Conservation (phyloP, 441 rosid genomes). For the Viola pubescens region DNA sequence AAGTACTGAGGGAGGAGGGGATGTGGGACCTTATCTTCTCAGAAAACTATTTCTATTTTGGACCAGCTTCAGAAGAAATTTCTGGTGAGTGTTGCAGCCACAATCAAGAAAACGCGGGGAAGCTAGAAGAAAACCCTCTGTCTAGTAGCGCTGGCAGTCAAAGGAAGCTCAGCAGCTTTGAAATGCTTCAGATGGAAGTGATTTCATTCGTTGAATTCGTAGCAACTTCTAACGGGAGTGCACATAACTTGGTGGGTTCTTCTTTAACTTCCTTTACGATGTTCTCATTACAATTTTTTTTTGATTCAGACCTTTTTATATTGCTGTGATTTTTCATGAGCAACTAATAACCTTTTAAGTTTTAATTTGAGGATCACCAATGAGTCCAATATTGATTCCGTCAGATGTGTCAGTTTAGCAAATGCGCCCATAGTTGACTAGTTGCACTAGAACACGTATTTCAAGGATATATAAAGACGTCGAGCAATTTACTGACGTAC, state of each 20-base stretch:
- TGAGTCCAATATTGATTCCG: too few relatives aligned
- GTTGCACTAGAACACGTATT: neutral
- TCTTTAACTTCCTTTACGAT: slow-evolving; percentile 16
- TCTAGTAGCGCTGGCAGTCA: slow-evolving; percentile 19
- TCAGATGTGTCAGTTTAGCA: too few relatives aligned
- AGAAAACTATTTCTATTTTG: slow-evolving; percentile 64
- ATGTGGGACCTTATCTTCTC: slow-evolving; percentile 81
- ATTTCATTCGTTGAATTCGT: slow-evolving; percentile 61
- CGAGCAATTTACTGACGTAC: neutral
- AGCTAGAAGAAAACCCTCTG: slow-evolving; percentile 24
- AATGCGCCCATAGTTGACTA: too few relatives aligned
- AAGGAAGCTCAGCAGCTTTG: slow-evolving; percentile 27
- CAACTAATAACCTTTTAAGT: neutral
- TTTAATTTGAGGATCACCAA: neutral
- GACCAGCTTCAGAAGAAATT: slow-evolving; percentile 32
- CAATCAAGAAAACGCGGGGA: slow-evolving; percentile 22
- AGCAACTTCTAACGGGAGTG: slow-evolving; percentile 53
- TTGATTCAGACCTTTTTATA: slow-evolving; percentile 3
- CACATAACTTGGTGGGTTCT: slow-evolving; percentile 54
- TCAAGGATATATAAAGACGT: neutral
- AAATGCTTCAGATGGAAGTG: slow-evolving; percentile 50
- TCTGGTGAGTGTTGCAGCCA: slow-evolving; percentile 25
- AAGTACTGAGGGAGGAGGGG: slow-evolving; percentile 58
- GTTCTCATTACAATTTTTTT: slow-evolving; percentile 1
- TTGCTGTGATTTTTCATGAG: too few relatives aligned